phyloP scores from a whole-genome alignment of 2,329 filamentous ascomycete genomes.

The Colletotrichum tabaci region DNA sequence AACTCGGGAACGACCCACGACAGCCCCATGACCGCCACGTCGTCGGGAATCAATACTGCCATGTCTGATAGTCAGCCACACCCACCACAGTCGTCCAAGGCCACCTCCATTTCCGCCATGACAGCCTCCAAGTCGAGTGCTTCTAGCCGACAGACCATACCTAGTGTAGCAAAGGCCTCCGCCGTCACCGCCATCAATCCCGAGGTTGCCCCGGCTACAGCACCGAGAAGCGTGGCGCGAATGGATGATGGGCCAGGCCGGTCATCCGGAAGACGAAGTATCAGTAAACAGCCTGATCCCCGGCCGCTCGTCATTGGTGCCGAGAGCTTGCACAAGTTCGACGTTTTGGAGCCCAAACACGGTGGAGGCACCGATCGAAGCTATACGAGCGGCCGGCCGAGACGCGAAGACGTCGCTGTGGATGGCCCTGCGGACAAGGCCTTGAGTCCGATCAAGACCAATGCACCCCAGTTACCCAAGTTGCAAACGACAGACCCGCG shows the following conservation, averaged over 20 bases:
- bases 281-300: constrained; percentile 58
- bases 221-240: constrained; percentile 57
- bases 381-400: constrained; percentile 47
- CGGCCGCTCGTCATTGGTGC: constrained; percentile 53
- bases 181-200: constrained; percentile 61
- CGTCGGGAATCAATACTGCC: constrained; percentile 52
- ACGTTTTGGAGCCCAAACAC: constrained; percentile 54
- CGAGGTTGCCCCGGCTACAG: constrained; percentile 64
- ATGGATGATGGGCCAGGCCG: constrained; percentile 61
- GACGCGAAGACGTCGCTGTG: constrained; percentile 61
- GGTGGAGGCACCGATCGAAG: constrained; percentile 49
- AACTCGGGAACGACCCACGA: constrained; percentile 53
- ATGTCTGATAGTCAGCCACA: constrained; percentile 59
- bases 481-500: constrained; percentile 53
- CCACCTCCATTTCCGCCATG: constrained; percentile 64
- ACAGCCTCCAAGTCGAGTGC: constrained; percentile 60
- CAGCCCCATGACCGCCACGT: constrained; percentile 53
- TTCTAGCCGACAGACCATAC: constrained; percentile 56
- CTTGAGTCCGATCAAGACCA: constrained; percentile 59
- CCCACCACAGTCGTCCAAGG: constrained; percentile 60
- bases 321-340: constrained; percentile 57
- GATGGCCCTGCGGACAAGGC: constrained; percentile 63
- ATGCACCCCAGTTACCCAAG: constrained; percentile 50
- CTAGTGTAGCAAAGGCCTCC: constrained; percentile 60
- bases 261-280: constrained; percentile 57